phyloP scores from a whole-genome alignment of 1,139 yeast genomes.

The Pneumocystis canis region DNA sequence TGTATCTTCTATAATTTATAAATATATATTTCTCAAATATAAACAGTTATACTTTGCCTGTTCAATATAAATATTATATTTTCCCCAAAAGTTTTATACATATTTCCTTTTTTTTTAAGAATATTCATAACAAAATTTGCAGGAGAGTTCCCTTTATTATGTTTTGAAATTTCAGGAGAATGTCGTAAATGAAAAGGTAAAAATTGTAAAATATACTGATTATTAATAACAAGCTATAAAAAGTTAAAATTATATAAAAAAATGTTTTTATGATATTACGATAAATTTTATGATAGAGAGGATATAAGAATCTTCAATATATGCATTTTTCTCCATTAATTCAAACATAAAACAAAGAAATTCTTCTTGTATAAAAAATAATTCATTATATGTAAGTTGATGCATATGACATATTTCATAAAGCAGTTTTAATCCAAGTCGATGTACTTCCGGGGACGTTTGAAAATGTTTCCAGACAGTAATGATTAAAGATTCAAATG shows the following conservation, averaged over 20 bases:
- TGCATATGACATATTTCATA: constrained; percentile 40
- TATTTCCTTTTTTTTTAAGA: constrained; percentile 15
- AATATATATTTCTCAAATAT: background rate
- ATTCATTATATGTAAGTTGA: constrained; percentile 31
- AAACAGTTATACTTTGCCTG: constrained; percentile 37
- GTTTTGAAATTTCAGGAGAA: constrained; percentile 14
- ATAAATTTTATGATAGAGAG: constrained; percentile 61
- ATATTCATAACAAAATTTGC: constrained; percentile 14
- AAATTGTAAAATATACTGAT: constrained; percentile 63
- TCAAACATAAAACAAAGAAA: constrained; percentile 37
- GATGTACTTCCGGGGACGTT: constrained; percentile 18
- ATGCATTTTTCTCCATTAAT: constrained; percentile 36
- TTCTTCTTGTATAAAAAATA: constrained; percentile 18
- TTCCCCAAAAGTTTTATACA: constrained; percentile 38
- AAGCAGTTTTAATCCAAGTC: constrained; percentile 38
- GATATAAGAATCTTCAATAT: constrained; percentile 44
- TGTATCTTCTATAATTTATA: constrained; percentile 29
- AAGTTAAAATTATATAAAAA: background rate
- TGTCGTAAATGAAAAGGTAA: constrained; percentile 26
- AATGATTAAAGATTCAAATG: constrained; percentile 32
- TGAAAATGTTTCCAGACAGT: constrained; percentile 26
- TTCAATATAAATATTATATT: constrained; percentile 52
- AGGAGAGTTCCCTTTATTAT: constrained; percentile 7
- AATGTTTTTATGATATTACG: background rate
- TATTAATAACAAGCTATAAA: constrained; percentile 46